These are phyloP conservation scores for Elasticomyces elasticus DNA, from an alignment of 495 filamentous ascomycete genomes.

Conservation along the genomic window DNA sequence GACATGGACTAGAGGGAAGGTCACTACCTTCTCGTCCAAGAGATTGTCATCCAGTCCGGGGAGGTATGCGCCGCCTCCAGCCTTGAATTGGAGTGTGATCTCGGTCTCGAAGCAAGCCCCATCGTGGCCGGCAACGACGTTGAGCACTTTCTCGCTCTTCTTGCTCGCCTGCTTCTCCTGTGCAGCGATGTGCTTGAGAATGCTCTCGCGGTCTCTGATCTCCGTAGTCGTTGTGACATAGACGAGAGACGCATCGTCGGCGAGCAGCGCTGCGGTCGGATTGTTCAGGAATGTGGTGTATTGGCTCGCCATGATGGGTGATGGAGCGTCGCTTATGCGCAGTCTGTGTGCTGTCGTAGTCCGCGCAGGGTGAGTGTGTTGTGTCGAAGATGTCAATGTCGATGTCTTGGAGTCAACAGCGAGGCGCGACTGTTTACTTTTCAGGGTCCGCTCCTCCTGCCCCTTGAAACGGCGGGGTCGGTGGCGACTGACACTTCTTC, in stretches of 20 bases:
- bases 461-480: too few relatives aligned
- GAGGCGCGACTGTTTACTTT: too few relatives aligned
- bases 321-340: neutral
- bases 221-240: conserved; percentile 86
- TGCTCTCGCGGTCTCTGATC: conserved; percentile 55
- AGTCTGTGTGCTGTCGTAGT: too few relatives aligned
- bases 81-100: conserved; percentile 70
- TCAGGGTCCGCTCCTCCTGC: too few relatives aligned
- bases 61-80: conserved; percentile 75
- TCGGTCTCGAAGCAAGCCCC: conserved; percentile 54
- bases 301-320: conserved; percentile 47
- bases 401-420: too few relatives aligned
- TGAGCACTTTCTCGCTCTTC: conserved; percentile 64
- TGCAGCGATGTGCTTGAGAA: conserved; percentile 65
- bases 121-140: conserved; percentile 57
- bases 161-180: conserved; percentile 63
- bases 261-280: conserved; percentile 55
- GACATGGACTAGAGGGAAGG: conserved; percentile 80
- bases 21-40: conserved; percentile 69
- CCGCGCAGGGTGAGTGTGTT: too few relatives aligned
- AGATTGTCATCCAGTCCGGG: conserved; percentile 92
- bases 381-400: too few relatives aligned
- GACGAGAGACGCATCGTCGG: conserved; percentile 62
- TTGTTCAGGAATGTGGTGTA: conserved; percentile 73
- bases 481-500: too few relatives aligned